Evolutionary conservation across 1,139 yeast species (phyloP).

Genomic region (Diutina siamensis): DNA sequence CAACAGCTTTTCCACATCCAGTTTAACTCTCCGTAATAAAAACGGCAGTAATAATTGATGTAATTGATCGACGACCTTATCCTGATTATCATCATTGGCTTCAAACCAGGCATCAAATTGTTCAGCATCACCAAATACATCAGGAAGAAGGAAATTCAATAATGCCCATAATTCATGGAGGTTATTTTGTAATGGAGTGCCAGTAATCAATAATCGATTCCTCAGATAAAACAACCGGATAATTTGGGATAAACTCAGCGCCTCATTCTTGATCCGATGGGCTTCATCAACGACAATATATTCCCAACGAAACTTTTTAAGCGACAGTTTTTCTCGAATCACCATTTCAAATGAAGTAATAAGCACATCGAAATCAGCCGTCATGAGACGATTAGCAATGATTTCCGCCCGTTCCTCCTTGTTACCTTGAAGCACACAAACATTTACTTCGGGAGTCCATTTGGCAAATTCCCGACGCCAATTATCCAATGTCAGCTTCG

Average conservation of each 20-base stretch:
- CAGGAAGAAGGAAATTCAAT: constrained; percentile 63
- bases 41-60: constrained; percentile 82
- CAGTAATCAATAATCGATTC: constrained; percentile 62
- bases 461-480: constrained; percentile 69
- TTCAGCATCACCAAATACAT: constrained; percentile 64
- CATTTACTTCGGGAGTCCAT: constrained; percentile 72
- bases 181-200: constrained; percentile 74
- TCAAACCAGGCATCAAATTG: constrained; percentile 66
- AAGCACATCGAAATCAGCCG: constrained; percentile 61
- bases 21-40: constrained; percentile 59
- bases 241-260: constrained; percentile 61
- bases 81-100: constrained; percentile 13
- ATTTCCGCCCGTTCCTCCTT: constrained; percentile 50
- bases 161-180: constrained; percentile 75
- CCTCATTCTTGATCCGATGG: constrained; percentile 71
- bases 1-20: constrained; percentile 69
- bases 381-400: constrained; percentile 37
- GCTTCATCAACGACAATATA: constrained; percentile 74
- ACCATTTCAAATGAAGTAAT: constrained; percentile 71
- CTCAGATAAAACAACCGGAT: constrained; percentile 62
- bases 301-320: constrained; percentile 60
- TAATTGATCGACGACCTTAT: constrained; percentile 66
- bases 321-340: constrained; percentile 55
- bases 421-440: constrained; percentile 61
- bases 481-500: constrained; percentile 70